phyloP scores from a whole-genome alignment of 2,329 filamentous ascomycete species.

The Pyrenochaeta sp. region DNA sequence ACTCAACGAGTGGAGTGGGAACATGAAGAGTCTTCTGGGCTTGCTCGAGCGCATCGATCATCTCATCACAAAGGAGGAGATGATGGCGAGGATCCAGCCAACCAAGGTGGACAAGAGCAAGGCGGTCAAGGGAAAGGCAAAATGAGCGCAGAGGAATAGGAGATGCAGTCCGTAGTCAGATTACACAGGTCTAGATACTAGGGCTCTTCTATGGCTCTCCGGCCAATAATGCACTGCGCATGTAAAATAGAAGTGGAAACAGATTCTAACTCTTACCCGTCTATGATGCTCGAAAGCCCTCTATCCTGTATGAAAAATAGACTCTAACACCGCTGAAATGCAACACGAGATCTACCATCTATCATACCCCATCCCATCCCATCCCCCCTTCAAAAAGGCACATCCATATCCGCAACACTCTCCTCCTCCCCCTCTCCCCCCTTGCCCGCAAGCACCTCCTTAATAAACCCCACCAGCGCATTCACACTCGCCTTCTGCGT shows the following conservation, averaged over 20 bases:
- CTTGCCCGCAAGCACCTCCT: constrained; percentile 54
- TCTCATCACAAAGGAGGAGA: constrained; percentile 99
- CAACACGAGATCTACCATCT: not conserved
- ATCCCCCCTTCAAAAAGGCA: constrained; percentile 62
- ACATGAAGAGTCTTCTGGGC: constrained; percentile 92
- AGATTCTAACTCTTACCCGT: constrained; percentile 2
- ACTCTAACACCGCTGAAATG: not conserved
- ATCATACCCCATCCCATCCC: not conserved
- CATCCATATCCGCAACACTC: constrained; percentile 71
- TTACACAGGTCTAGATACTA: constrained; percentile 44
- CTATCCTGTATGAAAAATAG: not conserved
- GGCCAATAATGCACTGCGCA: constrained; percentile 40
- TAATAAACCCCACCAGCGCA: constrained; percentile 76
- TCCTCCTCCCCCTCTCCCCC: constrained; percentile 57
- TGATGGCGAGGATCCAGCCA: constrained; percentile 97
- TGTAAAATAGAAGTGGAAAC: constrained; percentile 44
- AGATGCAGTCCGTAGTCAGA: constrained; percentile 26
- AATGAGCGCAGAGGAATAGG: constrained; percentile 21
- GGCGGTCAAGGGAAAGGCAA: constrained; percentile 46
- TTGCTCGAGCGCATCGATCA: constrained; percentile 92
- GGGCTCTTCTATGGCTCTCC: constrained; percentile 36
- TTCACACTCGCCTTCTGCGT: constrained; percentile 80
- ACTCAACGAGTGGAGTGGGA: constrained; percentile 97
- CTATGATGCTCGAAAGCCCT: not conserved
- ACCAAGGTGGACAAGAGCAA: constrained; percentile 54